These are phyloP conservation scores for Blastobotrys persicus DNA, from an alignment of 1,139 yeast genomes.

Conservation along the genomic window DNA sequence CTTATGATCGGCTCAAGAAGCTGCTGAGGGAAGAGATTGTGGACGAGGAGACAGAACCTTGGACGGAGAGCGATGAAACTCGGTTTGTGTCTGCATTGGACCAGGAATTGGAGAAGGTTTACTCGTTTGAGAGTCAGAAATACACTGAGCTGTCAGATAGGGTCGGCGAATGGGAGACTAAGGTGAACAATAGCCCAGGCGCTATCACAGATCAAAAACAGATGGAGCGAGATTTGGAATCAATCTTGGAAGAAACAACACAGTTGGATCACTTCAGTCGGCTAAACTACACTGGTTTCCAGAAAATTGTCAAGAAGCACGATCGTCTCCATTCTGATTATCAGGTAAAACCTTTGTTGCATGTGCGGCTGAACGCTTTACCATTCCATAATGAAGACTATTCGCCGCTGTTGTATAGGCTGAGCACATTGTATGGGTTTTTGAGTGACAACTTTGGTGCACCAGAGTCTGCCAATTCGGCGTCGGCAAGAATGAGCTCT, in stretches of 20 bases:
- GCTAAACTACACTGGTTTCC: slow-evolving; percentile 89
- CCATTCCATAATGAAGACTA: slow-evolving; percentile 96
- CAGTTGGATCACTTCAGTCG: slow-evolving; percentile 89
- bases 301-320: slow-evolving; percentile 92
- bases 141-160: slow-evolving; percentile 67
- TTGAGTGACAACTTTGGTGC: slow-evolving; percentile 60
- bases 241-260: slow-evolving; percentile 68
- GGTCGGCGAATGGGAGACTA: slow-evolving; percentile 62
- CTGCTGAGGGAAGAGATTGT: slow-evolving; percentile 77
- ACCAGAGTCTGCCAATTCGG: slow-evolving; percentile 24
- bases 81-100: slow-evolving; percentile 80
- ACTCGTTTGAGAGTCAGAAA: slow-evolving; percentile 72
- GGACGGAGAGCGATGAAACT: slow-evolving; percentile 83
- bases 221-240: slow-evolving; percentile 69
- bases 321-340: slow-evolving; percentile 84
- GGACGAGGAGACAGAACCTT: slow-evolving; percentile 36
- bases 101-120: slow-evolving; percentile 87
- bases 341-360: slow-evolving; percentile 82
- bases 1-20: slow-evolving; percentile 75
- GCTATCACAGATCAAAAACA: slow-evolving; percentile 22
- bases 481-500: slow-evolving; percentile 33
- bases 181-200: slow-evolving; percentile 23
- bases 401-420: slow-evolving; percentile 81
- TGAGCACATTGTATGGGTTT: slow-evolving; percentile 76
- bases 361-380: slow-evolving; percentile 79